Percentiles rank a stretch among this genome's conserved stretches.
Evolutionary conservation across 768 basidiomycete genomes (phyloP).

Genomic region (Favolaschia claudopus): DNA sequence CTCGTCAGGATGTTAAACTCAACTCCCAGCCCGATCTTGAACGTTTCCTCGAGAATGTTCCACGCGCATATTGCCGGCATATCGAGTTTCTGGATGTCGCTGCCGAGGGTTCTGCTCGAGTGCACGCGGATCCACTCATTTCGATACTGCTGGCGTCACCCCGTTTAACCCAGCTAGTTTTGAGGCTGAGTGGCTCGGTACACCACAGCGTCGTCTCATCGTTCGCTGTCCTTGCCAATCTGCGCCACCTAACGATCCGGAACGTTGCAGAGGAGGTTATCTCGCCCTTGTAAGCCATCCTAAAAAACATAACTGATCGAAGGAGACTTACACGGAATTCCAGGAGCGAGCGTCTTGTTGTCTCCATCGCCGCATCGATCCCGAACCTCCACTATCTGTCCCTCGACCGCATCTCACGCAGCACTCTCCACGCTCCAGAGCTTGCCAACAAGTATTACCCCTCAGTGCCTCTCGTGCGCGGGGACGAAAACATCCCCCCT

Average conservation of each 20-base stretch:
- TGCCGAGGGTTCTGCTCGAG: constrained; percentile 34
- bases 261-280: constrained; percentile 52
- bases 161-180: constrained; percentile 54
- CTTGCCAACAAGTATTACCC: constrained; percentile 61
- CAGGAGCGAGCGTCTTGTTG: constrained; percentile 75
- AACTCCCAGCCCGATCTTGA: constrained; percentile 52
- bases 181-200: constrained; percentile 58
- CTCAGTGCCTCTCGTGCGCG: constrained; percentile 65
- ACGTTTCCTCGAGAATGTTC: constrained; percentile 64
- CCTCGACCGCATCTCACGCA: constrained; percentile 72
- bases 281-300: constrained; percentile 53
- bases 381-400: constrained; percentile 62
- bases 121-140: constrained; percentile 55
- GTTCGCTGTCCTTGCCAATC: constrained; percentile 52
- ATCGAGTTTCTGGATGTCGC: constrained; percentile 62
- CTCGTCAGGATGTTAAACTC: constrained; percentile 57
- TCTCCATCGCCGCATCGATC: constrained; percentile 69
- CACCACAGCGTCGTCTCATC: constrained; percentile 56
- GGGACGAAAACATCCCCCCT: constrained; percentile 66
- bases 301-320: neutral
- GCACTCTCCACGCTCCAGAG: constrained; percentile 68
- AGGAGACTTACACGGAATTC: constrained; percentile 5
- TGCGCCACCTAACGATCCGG: constrained; percentile 55
- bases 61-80: constrained; percentile 56
- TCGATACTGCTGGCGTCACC: constrained; percentile 57